Base-by-base conservation (phyloP, 371 early-diverging fungal genomes). In the Sporodiniella umbellata region DNA sequence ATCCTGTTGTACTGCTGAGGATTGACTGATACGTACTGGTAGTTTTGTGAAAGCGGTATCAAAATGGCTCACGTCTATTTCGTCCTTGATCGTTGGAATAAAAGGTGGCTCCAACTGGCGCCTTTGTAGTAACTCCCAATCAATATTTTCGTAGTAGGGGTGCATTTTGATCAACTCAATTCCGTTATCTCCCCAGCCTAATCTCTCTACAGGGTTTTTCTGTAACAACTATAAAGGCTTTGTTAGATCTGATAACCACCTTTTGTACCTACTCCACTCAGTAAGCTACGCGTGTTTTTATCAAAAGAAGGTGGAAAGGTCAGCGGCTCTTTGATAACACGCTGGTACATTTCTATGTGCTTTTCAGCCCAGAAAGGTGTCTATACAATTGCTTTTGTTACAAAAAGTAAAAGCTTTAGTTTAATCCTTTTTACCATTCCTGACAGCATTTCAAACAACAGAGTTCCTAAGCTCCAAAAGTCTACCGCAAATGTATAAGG, bases 391-490 rank as follows among this genome's bases (percentile, higher is more conserved):
- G n/a, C 35, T n/a, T 35, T 8, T n/a, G 35, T 14, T 31, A 44
- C 17, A 35, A 8, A 1, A n/a, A 1, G 4, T n/a, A 3, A 1
- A 8, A 14, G 5, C 0, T 11, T 35, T 14, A 35, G n/a, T n/a
- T n/a, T n/a, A n/a, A n/a, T n/a, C n/a, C n/a, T n/a, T 15, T 35
- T 28, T 76, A 79, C 82, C n/a, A 75, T 75, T 11, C 91, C 91
- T 25, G 77, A 75, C 19, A 89, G 48, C 78, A 90, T 85, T 56
- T 88, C 96, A 64, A 89, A 99, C 35, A 96, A 74, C 19, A 97
- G 71, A 0, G 96, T 90, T 1, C 98, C 99, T 3, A 97, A 71
- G 35, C 94, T 87, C 99, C 99, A 99, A 84, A 94, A 94, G 70
- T 99, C 99, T 1, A 93, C 94, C 0, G 79, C 80, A 57, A 84